These are phyloP conservation scores for Allium fistulosum DNA, from an alignment of 106 monocot genomes.

Conservation along the genomic window DNA sequence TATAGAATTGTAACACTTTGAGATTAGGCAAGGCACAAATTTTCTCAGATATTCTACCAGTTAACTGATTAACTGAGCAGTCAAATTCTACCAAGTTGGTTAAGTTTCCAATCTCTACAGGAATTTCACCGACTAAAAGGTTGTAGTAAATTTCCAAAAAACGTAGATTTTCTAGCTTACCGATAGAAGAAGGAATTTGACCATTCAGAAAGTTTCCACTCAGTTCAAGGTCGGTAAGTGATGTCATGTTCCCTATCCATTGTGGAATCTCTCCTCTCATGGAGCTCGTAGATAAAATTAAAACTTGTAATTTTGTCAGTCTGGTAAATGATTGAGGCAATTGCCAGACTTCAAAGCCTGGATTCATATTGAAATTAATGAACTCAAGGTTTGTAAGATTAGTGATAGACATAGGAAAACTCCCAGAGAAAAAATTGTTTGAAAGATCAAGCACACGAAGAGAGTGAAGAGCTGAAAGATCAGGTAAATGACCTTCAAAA, in stretches of 20 bases:
- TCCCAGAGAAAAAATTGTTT: conserved; percentile 64
- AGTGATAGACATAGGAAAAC: conserved; percentile 56
- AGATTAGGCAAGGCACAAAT: conserved; percentile 52
- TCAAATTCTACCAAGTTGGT: conserved; percentile 62
- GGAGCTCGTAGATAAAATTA: conserved; percentile 77
- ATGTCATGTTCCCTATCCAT: conserved; percentile 95
- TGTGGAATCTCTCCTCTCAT: conserved; percentile 61
- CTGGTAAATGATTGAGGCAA: conserved; percentile 44
- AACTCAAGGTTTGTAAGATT: conserved; percentile 68
- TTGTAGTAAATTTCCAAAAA: conserved; percentile 90
- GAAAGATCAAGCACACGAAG: conserved; percentile 65
- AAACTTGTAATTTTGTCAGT: conserved; percentile 39
- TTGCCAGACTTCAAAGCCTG: conserved; percentile 52
- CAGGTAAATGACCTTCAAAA: conserved; percentile 53
- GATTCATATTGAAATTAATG: conserved; percentile 77
- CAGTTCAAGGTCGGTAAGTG: conserved; percentile 72
- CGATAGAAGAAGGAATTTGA: conserved; percentile 58
- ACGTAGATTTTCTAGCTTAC: conserved; percentile 53
- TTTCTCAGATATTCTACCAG: conserved; percentile 55
- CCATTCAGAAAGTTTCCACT: conserved; percentile 69
- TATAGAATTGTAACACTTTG: conserved; percentile 63
- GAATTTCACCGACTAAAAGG: conserved; percentile 49
- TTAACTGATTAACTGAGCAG: conserved; percentile 68
- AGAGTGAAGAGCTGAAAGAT: conserved; percentile 46
- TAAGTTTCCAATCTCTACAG: conserved; percentile 75